phyloP scores from a whole-genome alignment of 108 stramenopile genomes.

The Skeletonema grethae region DNA sequence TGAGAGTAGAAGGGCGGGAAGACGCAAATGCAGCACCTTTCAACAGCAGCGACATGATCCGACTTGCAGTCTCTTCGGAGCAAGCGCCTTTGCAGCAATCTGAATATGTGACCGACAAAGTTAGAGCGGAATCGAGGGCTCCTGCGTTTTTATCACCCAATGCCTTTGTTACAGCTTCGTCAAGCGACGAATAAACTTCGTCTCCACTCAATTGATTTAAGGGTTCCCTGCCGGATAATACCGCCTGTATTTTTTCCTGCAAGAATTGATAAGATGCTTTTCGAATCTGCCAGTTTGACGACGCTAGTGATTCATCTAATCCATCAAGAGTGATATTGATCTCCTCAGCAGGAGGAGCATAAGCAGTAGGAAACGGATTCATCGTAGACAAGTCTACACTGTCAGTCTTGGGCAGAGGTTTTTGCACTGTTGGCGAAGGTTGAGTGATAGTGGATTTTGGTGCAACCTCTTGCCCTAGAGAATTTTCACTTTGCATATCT shows the following conservation, averaged over 20 bases:
- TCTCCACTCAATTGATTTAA: constrained; percentile 40
- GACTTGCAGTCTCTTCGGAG: constrained; percentile 47
- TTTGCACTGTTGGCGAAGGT: background rate
- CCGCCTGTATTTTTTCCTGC: constrained; percentile 26
- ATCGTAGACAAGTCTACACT: background rate
- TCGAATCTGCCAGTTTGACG: constrained; percentile 76
- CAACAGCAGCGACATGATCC: constrained; percentile 54
- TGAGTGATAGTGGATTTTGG: background rate
- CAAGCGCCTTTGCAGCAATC: constrained; percentile 60
- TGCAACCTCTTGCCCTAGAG: background rate
- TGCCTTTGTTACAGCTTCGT: constrained; percentile 43
- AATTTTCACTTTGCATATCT: background rate
- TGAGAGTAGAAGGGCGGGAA: constrained; percentile 64
- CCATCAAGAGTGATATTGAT: constrained; percentile 58
- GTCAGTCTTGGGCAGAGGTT: background rate
- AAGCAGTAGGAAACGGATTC: constrained; percentile 24
- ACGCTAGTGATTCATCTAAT: constrained; percentile 47
- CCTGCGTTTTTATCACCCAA: constrained; percentile 78
- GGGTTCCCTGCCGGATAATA: constrained; percentile 20
- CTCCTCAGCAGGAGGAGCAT: constrained; percentile 25
- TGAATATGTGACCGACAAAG: constrained; percentile 55
- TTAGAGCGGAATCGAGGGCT: constrained; percentile 79
- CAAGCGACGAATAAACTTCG: constrained; percentile 47
- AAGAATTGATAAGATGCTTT: constrained; percentile 69
- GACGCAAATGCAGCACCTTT: constrained; percentile 79